Base-by-base conservation (phyloP, 129 eudicot species). In the Chrysanthemum makinoi region DNA sequence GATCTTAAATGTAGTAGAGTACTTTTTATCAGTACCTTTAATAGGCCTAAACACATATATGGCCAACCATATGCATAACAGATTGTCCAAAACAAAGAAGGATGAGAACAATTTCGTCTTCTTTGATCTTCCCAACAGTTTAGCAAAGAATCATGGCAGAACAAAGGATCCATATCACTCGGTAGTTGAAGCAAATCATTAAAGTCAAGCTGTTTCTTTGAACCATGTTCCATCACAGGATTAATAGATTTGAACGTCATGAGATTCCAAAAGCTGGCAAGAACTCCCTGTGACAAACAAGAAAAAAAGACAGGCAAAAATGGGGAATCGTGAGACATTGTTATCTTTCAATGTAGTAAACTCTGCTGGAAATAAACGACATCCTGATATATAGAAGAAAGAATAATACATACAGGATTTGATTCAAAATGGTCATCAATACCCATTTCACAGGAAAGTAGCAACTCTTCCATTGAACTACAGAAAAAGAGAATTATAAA, bases 31-130 rank as follows among this genome's bases (percentile, higher is more conserved):
- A 69, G 49, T 85, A 93, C 98, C 98, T 93, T 93, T 74, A 93
- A 55, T 49, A 93, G 62, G 58, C 96, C 98, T 74, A 93, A 71
- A 46, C 90, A 78, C 48, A 89, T 68, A 70, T 93, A 89, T 20
- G 89, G 84, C 90, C 95, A 89, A 75, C 98, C 98, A 73, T 86
- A 93, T 73, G 95, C 90, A 58, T 56, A 80, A 71, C 81, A 89
- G 12, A 85, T 80, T 65, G 86, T 85, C 80, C 79, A 83, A 74
- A 93, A 80, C 73, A 93, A 80, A 46, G 96, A 93, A 56, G 96
- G 91, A 67, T 80, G 75, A 65, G 77, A 64, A 80, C 12, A 10
- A 66, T 72, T 57, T n/a, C 62, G 46, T 69, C 56, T 80, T 75
- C 67, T 83, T 79, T 85, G 95, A 77, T 76, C 78, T 73, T 83